These are phyloP conservation scores for Choiromyces venosus DNA, from an alignment of 495 filamentous ascomycete species.

Conservation along the genomic window DNA sequence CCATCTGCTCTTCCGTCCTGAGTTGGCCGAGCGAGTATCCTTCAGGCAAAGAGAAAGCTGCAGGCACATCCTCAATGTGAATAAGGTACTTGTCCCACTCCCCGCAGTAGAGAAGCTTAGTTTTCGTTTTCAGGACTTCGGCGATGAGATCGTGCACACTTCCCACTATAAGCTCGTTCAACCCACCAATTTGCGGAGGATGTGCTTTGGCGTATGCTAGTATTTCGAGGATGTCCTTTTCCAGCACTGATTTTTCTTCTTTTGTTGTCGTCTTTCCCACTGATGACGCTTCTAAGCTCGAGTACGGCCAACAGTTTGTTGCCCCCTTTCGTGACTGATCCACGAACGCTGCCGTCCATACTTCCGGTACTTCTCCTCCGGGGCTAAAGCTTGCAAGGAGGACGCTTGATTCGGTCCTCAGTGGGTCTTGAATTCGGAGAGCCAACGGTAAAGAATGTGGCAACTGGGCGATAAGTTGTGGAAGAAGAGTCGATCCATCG, in stretches of 20 bases:
- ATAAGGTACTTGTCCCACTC: background rate
- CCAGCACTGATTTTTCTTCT: background rate
- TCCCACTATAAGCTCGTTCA: background rate
- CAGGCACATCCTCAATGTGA: background rate
- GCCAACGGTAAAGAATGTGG: background rate
- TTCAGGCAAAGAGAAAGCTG: background rate
- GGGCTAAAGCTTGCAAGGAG: background rate
- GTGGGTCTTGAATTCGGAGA: background rate
- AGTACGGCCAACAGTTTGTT: constrained; percentile 7
- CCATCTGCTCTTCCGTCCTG: background rate
- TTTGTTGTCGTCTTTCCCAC: background rate
- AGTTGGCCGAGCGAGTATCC: background rate
- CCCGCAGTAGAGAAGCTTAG: background rate
- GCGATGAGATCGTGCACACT: background rate
- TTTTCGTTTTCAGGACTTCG: background rate
- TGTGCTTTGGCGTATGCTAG: constrained; percentile 4
- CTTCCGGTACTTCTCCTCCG: background rate
- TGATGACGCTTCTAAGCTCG: background rate
- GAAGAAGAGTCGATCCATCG: background rate
- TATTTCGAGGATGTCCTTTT: constrained; percentile 5
- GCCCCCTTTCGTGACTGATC: background rate
- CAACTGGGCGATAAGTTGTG: background rate
- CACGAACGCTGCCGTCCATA: constrained; percentile 8
- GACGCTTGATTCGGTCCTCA: background rate
- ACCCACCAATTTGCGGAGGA: background rate